Evolutionary conservation across 1,284 basidiomycete genomes (phyloP).

Genomic region (Cutaneotrichosporon dermatis): DNA sequence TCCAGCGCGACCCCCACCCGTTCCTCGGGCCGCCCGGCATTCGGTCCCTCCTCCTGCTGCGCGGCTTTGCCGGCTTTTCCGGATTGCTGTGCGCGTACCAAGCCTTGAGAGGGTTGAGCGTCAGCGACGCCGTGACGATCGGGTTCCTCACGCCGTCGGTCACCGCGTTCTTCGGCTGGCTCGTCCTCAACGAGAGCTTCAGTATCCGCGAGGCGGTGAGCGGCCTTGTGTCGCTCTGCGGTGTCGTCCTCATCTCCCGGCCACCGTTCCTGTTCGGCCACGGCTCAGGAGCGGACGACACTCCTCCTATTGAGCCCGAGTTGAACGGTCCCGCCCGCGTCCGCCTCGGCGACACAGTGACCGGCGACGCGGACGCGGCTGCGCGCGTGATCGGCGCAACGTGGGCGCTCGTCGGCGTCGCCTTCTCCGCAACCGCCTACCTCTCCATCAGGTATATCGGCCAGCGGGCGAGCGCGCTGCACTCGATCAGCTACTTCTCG

Average conservation of each 20-base stretch:
- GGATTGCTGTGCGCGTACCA: conserved; percentile 56
- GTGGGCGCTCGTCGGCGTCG: conserved; percentile 40
- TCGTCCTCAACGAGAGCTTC: conserved; percentile 65
- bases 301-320: conserved; percentile 60
- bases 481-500: conserved; percentile 67
- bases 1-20: conserved; percentile 58
- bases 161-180: conserved; percentile 63
- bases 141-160: conserved; percentile 68
- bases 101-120: conserved; percentile 61
- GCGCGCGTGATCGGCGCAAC: conserved; percentile 28
- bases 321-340: conserved; percentile 50
- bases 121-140: conserved; percentile 71
- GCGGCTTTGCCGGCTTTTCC: conserved; percentile 60
- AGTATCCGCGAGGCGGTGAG: conserved; percentile 59
- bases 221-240: conserved; percentile 59
- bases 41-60: conserved; percentile 56
- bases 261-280: conserved; percentile 58
- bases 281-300: neutral
- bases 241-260: conserved; percentile 63
- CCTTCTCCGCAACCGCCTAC: conserved; percentile 46
- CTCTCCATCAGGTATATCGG: conserved; percentile 67
- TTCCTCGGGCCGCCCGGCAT: conserved; percentile 65
- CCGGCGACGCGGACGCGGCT: conserved; percentile 9
- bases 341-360: conserved; percentile 14
- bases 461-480: conserved; percentile 65